Evolutionary conservation across 345 rosid species (phyloP).

Genomic region (Heritiera fomes): DNA sequence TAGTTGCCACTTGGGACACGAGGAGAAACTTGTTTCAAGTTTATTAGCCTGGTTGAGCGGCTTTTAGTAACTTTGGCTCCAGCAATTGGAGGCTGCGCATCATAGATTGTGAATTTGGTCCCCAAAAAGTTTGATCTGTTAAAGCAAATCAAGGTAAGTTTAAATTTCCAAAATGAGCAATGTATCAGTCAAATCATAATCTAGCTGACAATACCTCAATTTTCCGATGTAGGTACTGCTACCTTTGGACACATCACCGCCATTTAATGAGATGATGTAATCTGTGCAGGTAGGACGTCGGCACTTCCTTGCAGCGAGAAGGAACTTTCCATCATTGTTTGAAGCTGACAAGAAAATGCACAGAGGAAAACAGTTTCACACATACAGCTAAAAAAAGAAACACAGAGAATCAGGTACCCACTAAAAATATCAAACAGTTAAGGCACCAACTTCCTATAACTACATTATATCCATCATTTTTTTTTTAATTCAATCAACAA

Average conservation of each 20-base stretch:
- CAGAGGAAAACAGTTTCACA: conserved; percentile 20
- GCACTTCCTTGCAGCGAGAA: conserved; percentile 78
- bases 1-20: conserved; percentile 65
- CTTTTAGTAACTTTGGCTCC: conserved; percentile 57
- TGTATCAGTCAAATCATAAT: not conserved
- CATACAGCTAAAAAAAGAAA: conserved; percentile 13
- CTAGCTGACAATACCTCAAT: conserved; percentile 52
- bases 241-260: conserved; percentile 65
- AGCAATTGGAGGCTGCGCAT: conserved; percentile 63
- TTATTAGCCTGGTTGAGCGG: conserved; percentile 60
- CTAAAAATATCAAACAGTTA: not conserved
- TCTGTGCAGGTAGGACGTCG: conserved; percentile 85
- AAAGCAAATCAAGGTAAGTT: conserved; percentile 14
- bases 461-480: not conserved
- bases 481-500: not conserved
- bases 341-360: conserved; percentile 50
- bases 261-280: conserved; percentile 70
- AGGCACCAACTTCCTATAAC: not conserved
- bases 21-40: conserved; percentile 66
- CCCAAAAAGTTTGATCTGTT: conserved; percentile 87
- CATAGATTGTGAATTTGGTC: conserved; percentile 84
- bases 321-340: conserved; percentile 85
- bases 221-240: conserved; percentile 78
- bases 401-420: not conserved
- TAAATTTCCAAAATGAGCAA: conserved; percentile 1